phyloP scores from a whole-genome alignment of 129 eudicot species.

The Sambucus nigra region DNA sequence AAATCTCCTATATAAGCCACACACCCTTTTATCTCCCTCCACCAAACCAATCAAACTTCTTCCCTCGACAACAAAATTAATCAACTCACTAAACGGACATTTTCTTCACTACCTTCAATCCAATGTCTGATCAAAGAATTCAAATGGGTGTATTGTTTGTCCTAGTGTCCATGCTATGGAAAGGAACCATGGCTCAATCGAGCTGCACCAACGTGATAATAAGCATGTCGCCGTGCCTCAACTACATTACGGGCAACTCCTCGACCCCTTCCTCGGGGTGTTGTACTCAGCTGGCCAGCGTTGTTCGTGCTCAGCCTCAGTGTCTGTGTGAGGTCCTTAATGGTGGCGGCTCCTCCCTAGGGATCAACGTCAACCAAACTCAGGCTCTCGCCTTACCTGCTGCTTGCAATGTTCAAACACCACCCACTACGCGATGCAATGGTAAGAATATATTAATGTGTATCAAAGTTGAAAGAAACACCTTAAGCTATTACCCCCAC shows the following conservation, averaged over 20 bases:
- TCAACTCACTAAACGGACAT: not conserved
- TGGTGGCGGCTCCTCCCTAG: conserved; percentile 19
- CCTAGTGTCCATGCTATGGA: not conserved
- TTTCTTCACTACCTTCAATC: not conserved
- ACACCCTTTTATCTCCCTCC: not conserved
- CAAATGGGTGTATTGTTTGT: not conserved
- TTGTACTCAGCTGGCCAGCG: conserved; percentile 42
- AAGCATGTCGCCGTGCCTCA: conserved; percentile 39
- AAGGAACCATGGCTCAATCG: not conserved
- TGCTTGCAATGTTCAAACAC: conserved; percentile 33
- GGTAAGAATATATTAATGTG: too few species aligned
- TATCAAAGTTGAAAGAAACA: too few species aligned
- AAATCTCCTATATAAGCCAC: not conserved
- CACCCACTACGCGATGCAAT: conserved; percentile 25
- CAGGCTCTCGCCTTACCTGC: conserved; percentile 27
- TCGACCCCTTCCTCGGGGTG: conserved; percentile 25
- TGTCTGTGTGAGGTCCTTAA: conserved; percentile 38
- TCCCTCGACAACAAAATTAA: not conserved
- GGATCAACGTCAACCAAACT: conserved; percentile 28
- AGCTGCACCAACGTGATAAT: conserved; percentile 25
- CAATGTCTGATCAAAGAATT: not conserved
- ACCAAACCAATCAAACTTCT: not conserved
- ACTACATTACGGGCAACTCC: conserved; percentile 24
- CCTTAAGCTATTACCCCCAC: too few species aligned
- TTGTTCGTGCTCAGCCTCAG: conserved; percentile 25